A percentile compares a stretch with the other conserved stretches of the same genome.
Evolutionary conservation across 371 early-diverging fungal genomes (phyloP).

Genomic region (Apophysomyces trapeziformis): DNA sequence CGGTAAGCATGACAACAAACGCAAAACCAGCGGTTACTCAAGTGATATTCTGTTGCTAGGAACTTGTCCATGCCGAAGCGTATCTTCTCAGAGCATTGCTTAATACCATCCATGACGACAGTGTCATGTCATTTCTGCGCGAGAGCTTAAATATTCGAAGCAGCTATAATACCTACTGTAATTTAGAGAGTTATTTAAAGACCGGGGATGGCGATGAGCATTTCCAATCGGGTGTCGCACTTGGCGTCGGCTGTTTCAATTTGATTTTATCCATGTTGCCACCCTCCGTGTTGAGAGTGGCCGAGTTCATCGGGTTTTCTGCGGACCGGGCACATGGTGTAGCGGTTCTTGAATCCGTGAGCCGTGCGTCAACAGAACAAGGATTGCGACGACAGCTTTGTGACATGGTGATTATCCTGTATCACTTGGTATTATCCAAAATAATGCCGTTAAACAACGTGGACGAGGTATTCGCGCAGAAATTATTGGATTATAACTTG

Average conservation of each 20-base stretch:
- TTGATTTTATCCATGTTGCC: slow-evolving; percentile 58
- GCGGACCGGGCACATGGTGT: slow-evolving; percentile 71
- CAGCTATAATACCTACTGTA: slow-evolving; percentile 66
- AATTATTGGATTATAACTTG: slow-evolving; percentile 45
- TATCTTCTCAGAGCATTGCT: slow-evolving; percentile 70
- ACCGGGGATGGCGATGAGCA: slow-evolving; percentile 61
- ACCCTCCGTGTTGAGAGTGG: slow-evolving; percentile 53
- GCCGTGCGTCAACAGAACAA: slow-evolving; percentile 25
- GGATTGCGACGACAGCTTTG: slow-evolving; percentile 58
- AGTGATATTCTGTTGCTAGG: slow-evolving; percentile 27
- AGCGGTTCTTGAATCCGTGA: slow-evolving; percentile 60
- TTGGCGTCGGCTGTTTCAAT: slow-evolving; percentile 68
- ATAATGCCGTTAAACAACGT: slow-evolving; percentile 59
- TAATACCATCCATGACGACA: slow-evolving; percentile 70
- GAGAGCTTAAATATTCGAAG: slow-evolving; percentile 77
- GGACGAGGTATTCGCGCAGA: slow-evolving; percentile 49
- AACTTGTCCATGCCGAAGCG: slow-evolving; percentile 76
- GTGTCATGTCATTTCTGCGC: slow-evolving; percentile 69
- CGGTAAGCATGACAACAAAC: slow-evolving; percentile 33
- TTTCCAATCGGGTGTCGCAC: slow-evolving; percentile 73
- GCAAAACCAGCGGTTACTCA: background rate
- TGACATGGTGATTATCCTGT: slow-evolving; percentile 63
- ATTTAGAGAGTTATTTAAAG: slow-evolving; percentile 41
- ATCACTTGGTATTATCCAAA: slow-evolving; percentile 71
- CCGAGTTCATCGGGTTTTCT: slow-evolving; percentile 75